phyloP scores from a whole-genome alignment of 768 basidiomycete genomes.

The Lanmaoa pseudosensibilis region DNA sequence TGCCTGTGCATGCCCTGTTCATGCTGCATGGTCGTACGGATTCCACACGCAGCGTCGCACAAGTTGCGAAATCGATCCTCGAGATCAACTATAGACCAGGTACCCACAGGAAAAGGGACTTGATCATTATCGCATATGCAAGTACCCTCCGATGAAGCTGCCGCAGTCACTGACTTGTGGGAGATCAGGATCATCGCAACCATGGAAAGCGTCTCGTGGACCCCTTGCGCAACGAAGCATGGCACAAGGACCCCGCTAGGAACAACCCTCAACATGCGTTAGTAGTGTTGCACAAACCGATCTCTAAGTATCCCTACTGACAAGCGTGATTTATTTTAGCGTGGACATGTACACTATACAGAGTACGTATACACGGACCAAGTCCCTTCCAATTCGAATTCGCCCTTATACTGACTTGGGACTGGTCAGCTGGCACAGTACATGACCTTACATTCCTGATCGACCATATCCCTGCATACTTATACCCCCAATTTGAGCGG shows the following conservation, averaged over 20 bases:
- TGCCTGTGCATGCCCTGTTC: constrained; percentile 31
- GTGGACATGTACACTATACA: constrained; percentile 35
- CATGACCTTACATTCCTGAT: constrained; percentile 79
- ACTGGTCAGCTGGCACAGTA: constrained; percentile 52
- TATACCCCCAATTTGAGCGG: constrained; percentile 69
- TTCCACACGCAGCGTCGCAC: constrained; percentile 15
- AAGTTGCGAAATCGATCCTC: constrained; percentile 24
- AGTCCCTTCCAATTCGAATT: background rate
- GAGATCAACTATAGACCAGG: constrained; percentile 14
- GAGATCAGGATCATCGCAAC: constrained; percentile 33
- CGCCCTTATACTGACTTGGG: constrained; percentile 1
- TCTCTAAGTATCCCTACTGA: constrained; percentile 2
- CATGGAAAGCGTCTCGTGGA: constrained; percentile 31
- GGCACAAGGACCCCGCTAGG: constrained; percentile 23
- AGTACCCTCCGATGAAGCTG: constrained; percentile 8
- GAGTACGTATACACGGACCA: constrained; percentile 16
- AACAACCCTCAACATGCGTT: constrained; percentile 32
- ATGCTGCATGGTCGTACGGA: constrained; percentile 28
- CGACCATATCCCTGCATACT: constrained; percentile 71
- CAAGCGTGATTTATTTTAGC: constrained; percentile 7
- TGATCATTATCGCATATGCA: constrained; percentile 30
- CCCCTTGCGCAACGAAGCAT: constrained; percentile 23
- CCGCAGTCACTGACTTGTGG: background rate
- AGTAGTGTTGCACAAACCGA: constrained; percentile 5
- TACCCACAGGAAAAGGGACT: constrained; percentile 20